Evolutionary conservation across 75 land plant species (phyloP).

Genomic region (Cryptomeria japonica): DNA sequence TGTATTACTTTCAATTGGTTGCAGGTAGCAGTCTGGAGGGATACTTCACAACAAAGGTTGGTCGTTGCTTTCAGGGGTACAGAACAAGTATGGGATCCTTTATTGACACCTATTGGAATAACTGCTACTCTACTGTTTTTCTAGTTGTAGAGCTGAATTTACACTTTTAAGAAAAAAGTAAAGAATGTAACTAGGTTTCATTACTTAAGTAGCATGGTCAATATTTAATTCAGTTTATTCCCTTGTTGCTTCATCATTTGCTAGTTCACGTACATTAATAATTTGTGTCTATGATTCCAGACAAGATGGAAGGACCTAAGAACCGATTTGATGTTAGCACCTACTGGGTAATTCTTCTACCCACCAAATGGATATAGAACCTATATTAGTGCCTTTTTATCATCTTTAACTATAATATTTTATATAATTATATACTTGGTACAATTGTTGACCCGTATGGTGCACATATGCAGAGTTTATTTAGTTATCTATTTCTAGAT

Average conservation of each 20-base stretch:
- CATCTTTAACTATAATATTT: not conserved
- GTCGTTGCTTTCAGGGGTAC: slow-evolving; percentile 97
- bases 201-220: not conserved
- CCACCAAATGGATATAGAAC: not conserved
- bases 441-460: not conserved
- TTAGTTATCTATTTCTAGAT: not conserved
- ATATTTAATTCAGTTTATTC: not conserved
- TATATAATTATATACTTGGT: not conserved
- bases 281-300: slow-evolving; percentile 36
- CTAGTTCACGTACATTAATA: not conserved
- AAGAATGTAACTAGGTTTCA: not conserved
- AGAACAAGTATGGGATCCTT: slow-evolving; percentile 65
- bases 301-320: slow-evolving; percentile 85
- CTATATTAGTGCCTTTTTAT: not conserved
- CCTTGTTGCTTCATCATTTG: not conserved
- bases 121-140: not conserved
- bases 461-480: not conserved
- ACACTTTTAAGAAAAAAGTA: not conserved
- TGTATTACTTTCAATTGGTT: slow-evolving; percentile 3
- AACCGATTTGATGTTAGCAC: slow-evolving; percentile 88
- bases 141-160: not conserved
- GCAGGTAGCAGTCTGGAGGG: slow-evolving; percentile 98
- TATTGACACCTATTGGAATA: not conserved
- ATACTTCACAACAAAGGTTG: slow-evolving; percentile 57
- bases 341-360: slow-evolving; percentile 65